Evolutionary conservation across 2,329 filamentous ascomycete species (phyloP), one percentile per base, ranked within the genome.

Genomic region (Aspergillus tubingensis): DNA sequence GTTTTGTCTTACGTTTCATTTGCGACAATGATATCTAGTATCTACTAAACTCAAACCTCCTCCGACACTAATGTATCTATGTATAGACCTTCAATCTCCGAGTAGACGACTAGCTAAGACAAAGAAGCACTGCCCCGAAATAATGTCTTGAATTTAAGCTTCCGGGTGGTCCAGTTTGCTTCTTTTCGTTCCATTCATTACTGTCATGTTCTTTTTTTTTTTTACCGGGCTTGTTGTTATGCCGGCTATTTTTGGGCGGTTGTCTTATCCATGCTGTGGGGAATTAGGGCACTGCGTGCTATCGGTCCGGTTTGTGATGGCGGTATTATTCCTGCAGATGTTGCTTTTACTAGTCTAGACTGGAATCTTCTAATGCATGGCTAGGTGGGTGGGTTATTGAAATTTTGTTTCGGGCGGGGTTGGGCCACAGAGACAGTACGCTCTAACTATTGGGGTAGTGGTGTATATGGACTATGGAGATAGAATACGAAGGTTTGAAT

Each of bases 231-330:
- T 13, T 36, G 11, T 10, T 36, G 32, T 13, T 21, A 13, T 54
- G n/a, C 23, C n/a, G 53, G n/a, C 39, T 47, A 47, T 47, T 55
- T 54, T 55, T 55, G 53, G 53, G 19, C n/a, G 4, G 36, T n/a
- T 27, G 53, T 55, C 53, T 55, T 47, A 55, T 47, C 53, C 32
- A 25, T 8, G 17, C 21, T 23, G 53, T 25, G 43, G 39, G 15
- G 6, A 47, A 4, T 17, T 23, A 54, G 4, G 25, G 43, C 15
- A 19, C 19, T 13, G 13, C 19, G 7, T 32, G 23, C 17, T 53
- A 36, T 5, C 25, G 11, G 36, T 17, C 27, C 25, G 21, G 21
- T 36, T 54, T 8, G 2, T 25, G 11, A 25, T 47, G 44, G 44
- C 21, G 17, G 17, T 3, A 8, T n/a, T 27, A 30, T n/a, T 8